Conservation (phyloP, 768 basidiomycete species). For the Kwoniella heveanensis region DNA sequence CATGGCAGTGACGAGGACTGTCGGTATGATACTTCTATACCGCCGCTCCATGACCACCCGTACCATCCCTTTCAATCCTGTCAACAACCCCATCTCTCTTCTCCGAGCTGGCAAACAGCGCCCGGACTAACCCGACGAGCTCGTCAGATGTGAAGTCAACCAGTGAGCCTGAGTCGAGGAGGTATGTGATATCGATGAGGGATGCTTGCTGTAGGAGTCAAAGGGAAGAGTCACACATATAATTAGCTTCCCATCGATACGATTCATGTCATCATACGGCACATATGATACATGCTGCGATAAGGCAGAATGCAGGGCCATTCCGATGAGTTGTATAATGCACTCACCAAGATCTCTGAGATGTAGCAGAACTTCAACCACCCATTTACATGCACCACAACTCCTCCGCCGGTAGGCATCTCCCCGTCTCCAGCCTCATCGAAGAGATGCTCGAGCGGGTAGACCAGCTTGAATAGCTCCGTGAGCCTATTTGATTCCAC, state of each 20-base stretch:
- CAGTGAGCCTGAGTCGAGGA: slow-evolving; percentile 85
- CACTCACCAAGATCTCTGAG: slow-evolving; percentile 80
- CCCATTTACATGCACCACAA: slow-evolving; percentile 74
- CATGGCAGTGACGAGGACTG: no score
- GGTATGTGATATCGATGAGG: slow-evolving; percentile 84
- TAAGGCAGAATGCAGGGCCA: background rate
- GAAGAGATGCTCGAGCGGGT: slow-evolving; percentile 65
- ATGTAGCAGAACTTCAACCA: slow-evolving; percentile 96
- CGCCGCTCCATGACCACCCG: background rate
- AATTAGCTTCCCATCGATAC: background rate
- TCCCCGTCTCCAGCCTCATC: slow-evolving; percentile 3
- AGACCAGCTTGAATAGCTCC: slow-evolving; percentile 77
- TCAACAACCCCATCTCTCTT: slow-evolving; percentile 78
- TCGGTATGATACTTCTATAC: no score
- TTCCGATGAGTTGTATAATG: background rate
- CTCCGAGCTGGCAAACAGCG: slow-evolving; percentile 83
- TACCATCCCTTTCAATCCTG: slow-evolving; percentile 38
- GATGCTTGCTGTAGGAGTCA: background rate
- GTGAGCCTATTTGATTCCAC: slow-evolving; percentile 79
- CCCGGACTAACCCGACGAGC: slow-evolving; percentile 74
- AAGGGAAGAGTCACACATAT: background rate
- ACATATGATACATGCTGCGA: no score
- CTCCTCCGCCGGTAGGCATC: slow-evolving; percentile 53
- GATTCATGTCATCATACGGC: background rate
- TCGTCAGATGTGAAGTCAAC: slow-evolving; percentile 88